Conservation (phyloP, 139 green algal species). For the Coccomyxa sp. region DNA sequence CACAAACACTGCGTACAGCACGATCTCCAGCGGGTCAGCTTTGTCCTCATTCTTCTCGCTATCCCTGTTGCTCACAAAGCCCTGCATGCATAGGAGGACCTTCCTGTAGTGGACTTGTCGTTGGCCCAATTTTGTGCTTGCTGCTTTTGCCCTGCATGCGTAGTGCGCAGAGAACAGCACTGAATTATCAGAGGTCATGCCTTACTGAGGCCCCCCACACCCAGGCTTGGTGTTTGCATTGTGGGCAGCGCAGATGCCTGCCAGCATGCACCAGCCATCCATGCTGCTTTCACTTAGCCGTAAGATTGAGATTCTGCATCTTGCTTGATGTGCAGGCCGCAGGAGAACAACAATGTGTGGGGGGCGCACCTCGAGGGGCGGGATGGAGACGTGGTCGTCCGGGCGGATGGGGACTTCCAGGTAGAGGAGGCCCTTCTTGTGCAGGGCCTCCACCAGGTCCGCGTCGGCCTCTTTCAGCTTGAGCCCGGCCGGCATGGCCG, state of each 20-base stretch:
- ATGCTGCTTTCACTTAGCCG: no score
- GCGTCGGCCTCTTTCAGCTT: slow-evolving; percentile 22
- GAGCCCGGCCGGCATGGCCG: slow-evolving; percentile 6
- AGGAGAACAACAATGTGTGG: neutral
- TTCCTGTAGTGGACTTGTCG: no score
- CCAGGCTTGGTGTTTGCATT: no score
- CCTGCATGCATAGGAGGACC: slow-evolving; percentile 44
- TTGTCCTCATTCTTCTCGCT: slow-evolving; percentile 30
- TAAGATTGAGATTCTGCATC: no score
- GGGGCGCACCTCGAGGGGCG: slow-evolving; percentile 68
- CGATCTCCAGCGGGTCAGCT: slow-evolving; percentile 74
- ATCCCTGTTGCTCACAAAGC: slow-evolving; percentile 91
- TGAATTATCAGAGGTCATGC: no score
- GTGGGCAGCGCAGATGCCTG: neutral
- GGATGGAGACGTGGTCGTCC: slow-evolving; percentile 79
- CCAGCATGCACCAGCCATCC: no score
- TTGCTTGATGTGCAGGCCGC: no score
- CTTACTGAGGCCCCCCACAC: no score
- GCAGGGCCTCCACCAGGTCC: slow-evolving; percentile 44
- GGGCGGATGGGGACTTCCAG: slow-evolving; percentile 77
- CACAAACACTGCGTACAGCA: slow-evolving; percentile 92
- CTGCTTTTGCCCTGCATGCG: no score
- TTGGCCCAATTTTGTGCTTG: no score
- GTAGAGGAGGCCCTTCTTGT: slow-evolving; percentile 78
- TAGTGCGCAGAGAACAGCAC: no score